Evolutionary conservation across 768 basidiomycete genomes (phyloP).

Genomic region (Hygrocybe coccinea): DNA sequence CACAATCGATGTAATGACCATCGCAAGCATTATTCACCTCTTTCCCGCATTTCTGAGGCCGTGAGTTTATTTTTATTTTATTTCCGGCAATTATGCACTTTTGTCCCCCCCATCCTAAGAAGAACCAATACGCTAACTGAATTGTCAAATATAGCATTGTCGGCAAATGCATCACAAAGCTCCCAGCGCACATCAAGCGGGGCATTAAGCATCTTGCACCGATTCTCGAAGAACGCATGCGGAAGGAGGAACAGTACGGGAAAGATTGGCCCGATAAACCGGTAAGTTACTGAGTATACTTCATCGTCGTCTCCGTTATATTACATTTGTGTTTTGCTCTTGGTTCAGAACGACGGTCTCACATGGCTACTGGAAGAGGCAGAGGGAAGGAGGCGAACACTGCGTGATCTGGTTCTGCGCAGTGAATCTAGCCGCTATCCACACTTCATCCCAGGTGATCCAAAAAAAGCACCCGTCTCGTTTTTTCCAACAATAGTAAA

Average conservation of each 20-base stretch:
- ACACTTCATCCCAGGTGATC: conserved; percentile 36
- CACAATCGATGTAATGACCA: conserved; percentile 27
- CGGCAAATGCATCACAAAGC: conserved; percentile 9
- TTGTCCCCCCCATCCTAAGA: background rate
- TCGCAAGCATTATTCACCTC: conserved; percentile 24
- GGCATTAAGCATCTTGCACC: conserved; percentile 12
- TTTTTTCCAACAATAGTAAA: no score
- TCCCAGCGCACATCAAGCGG: conserved; percentile 5
- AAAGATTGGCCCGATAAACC: conserved; percentile 10
- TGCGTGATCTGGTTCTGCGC: conserved; percentile 15
- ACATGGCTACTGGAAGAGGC: conserved; percentile 20
- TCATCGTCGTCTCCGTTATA: background rate
- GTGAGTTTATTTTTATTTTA: conserved; percentile 20
- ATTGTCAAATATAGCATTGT: conserved; percentile 5
- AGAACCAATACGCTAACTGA: background rate
- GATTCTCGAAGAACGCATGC: conserved; percentile 4
- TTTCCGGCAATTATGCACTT: no score
- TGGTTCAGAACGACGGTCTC: conserved; percentile 23
- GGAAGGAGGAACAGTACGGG: conserved; percentile 4
- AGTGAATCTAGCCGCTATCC: conserved; percentile 34
- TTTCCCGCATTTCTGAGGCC: conserved; percentile 32
- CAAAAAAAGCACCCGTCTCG: no score
- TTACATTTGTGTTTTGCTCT: no score
- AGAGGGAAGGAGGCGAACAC: conserved; percentile 3
- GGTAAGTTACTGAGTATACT: background rate